Evolutionary conservation across 140 eudicot species (phyloP), one percentile per base, ranked within the genome.

Genomic region (Erigeron philadelphicus): DNA sequence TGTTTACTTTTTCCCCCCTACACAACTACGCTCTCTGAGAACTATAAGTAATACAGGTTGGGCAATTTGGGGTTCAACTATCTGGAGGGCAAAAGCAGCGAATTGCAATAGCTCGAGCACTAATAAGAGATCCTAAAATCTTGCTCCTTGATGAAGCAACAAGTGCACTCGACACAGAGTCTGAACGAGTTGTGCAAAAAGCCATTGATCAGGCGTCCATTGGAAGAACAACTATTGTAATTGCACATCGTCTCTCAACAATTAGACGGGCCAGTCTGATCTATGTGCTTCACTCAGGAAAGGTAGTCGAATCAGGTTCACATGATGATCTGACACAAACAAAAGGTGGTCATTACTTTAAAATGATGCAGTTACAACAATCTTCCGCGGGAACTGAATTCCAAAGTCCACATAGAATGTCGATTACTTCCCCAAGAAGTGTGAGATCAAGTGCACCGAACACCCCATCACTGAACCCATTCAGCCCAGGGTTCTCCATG

Each of bases 71-170:
- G 45, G 61, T 66, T 71, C 86, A 82, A 49, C 60, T 82, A 61
- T 82, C 86, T 11, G 86, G 86, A 70, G 86, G 86, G 62, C 86
- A 82, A 68, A 82, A 82, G 71, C 86, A 82, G 45, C 52, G 86
- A 61, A 71, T 82, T 8, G 86, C 86, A 71, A 82, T 82, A 50
- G 83, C 86, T 17, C 71, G 86, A 59, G 86, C 86, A 42, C 68
- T 82, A 61, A 82, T 82, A 50, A 44, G 86, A 71, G 83, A 78
- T 61, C 86, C 86, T 11, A 82, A 82, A 78, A 48, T 82, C 42
- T 60, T 82, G 75, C 76, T 82, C 5, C 86, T 82, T 15, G 86
- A 82, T 16, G 86, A 82, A 74, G 86, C 86, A 65, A 82, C 86
- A 74, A 82, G 86, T 66, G 83, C 86, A 74, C 77, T 82, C 9